phyloP scores from a whole-genome alignment of 2,329 filamentous ascomycete genomes.

The Alternaria conjuncta region DNA sequence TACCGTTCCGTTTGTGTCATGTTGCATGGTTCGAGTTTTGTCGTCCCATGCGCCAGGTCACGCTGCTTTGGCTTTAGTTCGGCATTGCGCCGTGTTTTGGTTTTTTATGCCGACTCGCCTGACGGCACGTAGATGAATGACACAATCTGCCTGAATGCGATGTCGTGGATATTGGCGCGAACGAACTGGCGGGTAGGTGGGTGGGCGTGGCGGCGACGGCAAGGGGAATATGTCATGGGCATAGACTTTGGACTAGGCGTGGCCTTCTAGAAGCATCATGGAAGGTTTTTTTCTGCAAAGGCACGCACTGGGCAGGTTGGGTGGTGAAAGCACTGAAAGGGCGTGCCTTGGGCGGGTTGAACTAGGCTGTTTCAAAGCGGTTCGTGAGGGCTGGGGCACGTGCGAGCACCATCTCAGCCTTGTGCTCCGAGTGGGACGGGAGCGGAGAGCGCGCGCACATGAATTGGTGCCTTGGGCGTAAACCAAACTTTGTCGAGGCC shows the following conservation, averaged over 20 bases:
- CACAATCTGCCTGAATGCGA: constrained; percentile 21
- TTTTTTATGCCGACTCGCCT: constrained; percentile 16
- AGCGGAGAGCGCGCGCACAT: not conserved
- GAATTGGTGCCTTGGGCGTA: no score
- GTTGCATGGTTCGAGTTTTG: constrained; percentile 12
- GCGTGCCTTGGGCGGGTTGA: constrained; percentile 4
- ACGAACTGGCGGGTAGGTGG: constrained; percentile 15
- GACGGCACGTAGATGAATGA: not conserved
- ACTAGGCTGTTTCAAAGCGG: constrained; percentile 24
- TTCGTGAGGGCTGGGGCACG: constrained; percentile 8
- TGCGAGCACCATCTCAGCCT: constrained; percentile 3
- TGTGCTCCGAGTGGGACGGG: constrained; percentile 4
- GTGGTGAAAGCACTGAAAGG: not conserved
- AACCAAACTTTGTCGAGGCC: not conserved
- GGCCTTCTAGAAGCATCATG: constrained; percentile 22
- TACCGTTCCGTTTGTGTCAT: constrained; percentile 19
- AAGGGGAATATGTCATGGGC: constrained; percentile 7
- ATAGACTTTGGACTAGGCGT: not conserved
- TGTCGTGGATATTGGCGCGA: constrained; percentile 6
- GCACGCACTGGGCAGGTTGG: constrained; percentile 1
- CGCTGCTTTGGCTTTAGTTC: constrained; percentile 9
- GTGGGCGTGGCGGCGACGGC: constrained; percentile 2
- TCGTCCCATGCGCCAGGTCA: constrained; percentile 17
- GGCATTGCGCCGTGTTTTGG: constrained; percentile 13
- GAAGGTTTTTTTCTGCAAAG: constrained; percentile 7